These are phyloP conservation scores for Sclerotinia spermophila DNA, from an alignment of 2,329 filamentous ascomycete genomes.

Conservation along the genomic window DNA sequence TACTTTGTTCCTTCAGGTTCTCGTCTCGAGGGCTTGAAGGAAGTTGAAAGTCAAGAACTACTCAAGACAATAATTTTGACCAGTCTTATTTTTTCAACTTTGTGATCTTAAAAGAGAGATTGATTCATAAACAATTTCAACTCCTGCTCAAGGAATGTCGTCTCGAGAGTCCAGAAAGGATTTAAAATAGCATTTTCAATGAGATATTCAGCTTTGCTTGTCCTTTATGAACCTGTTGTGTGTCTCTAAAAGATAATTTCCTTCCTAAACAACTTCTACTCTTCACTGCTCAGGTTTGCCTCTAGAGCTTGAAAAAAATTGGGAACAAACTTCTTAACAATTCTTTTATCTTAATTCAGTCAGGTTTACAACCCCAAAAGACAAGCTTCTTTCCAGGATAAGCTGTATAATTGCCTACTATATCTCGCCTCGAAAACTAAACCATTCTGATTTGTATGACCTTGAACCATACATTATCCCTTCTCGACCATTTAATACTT, in stretches of 20 bases:
- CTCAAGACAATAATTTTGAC: neutral
- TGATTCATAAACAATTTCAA: neutral
- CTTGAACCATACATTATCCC: neutral
- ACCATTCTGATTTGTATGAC: neutral
- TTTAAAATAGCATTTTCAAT: neutral
- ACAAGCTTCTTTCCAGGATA: neutral
- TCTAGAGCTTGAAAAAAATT: neutral
- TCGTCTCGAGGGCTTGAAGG: neutral
- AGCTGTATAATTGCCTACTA: neutral
- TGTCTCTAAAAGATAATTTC: neutral
- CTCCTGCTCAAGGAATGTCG: neutral
- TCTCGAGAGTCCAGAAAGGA: neutral
- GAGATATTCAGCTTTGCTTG: neutral
- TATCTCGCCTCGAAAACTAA: neutral
- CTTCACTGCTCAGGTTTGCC: no score
- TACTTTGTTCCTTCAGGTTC: neutral
- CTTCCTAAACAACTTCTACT: neutral
- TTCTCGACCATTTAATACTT: neutral
- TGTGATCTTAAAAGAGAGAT: neutral
- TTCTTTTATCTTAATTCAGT: neutral
- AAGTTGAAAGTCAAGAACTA: neutral
- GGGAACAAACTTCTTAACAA: neutral
- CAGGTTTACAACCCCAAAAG: neutral
- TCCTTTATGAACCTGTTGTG: neutral
- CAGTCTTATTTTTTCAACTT: neutral